Conservation (phyloP, 129 eudicot genomes). For the Erigeron canadensis region DNA sequence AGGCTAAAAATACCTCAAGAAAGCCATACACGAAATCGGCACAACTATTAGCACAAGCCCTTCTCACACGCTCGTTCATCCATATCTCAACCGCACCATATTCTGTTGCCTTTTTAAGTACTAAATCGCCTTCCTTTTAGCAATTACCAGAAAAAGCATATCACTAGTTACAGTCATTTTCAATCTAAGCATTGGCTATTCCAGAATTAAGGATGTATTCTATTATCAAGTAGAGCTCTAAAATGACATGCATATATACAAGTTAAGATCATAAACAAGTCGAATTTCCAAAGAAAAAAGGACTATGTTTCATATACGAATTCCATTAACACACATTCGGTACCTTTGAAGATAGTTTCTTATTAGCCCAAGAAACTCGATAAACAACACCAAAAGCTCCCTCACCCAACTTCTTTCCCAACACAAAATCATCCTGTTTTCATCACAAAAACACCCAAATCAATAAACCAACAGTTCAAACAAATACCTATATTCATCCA, state of each 20-base stretch:
- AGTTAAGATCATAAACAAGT: too few species aligned
- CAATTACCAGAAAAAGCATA: constrained; percentile 29
- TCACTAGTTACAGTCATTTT: constrained; percentile 24
- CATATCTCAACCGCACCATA: constrained; percentile 99
- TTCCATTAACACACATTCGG: constrained; percentile 25
- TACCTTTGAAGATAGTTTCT: constrained; percentile 71
- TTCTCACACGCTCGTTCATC: constrained; percentile 99
- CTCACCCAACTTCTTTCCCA: constrained; percentile 98
- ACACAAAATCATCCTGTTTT: constrained; percentile 84
- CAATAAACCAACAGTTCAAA: not conserved
- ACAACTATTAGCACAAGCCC: constrained; percentile 96
- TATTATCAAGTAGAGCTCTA: too few species aligned
- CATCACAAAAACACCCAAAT: constrained; percentile 17
- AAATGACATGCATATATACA: too few species aligned
- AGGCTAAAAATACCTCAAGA: constrained; percentile 61
- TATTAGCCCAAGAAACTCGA: constrained; percentile 56
- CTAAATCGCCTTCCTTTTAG: constrained; percentile 82
- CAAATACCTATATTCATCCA: not conserved
- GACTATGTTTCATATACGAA: not conserved
- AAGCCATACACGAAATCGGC: constrained; percentile 94
- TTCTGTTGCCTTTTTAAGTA: constrained; percentile 93
- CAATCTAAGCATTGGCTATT: not conserved
- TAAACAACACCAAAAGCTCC: constrained; percentile 97
- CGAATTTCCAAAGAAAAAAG: too few species aligned
- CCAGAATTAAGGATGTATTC: too few species aligned